A percentile compares a stretch with the other conserved stretches of the same genome.
These are phyloP conservation scores for Mycena filopes DNA, from an alignment of 768 basidiomycete genomes.

Conservation along the genomic window DNA sequence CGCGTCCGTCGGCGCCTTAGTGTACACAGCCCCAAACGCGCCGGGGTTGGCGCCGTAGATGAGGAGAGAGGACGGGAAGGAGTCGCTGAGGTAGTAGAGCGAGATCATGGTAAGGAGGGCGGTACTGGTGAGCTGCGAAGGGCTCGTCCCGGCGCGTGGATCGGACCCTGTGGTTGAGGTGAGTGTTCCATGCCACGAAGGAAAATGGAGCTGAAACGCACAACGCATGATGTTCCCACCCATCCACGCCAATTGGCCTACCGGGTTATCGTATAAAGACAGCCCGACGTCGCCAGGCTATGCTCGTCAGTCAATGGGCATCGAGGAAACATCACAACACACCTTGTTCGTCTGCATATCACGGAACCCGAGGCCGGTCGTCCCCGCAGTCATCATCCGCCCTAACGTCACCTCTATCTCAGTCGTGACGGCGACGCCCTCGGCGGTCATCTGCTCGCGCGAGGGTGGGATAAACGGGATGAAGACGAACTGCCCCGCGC, in stretches of 20 bases:
- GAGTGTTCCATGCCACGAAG: background rate
- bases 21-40: slow-evolving; percentile 1
- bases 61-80: slow-evolving; percentile 26
- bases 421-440: slow-evolving; percentile 1
- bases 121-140: slow-evolving; percentile 6
- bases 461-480: slow-evolving; percentile 24
- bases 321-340: background rate
- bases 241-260: slow-evolving; percentile 30
- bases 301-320: background rate
- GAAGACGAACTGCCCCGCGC: slow-evolving; percentile 27
- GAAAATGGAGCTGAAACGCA: slow-evolving; percentile 2
- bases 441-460: slow-evolving; percentile 5
- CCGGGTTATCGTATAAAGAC: slow-evolving; percentile 31
- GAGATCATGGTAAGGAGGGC: slow-evolving; percentile 37
- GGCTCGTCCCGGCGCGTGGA: slow-evolving; percentile 15
- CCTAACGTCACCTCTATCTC: slow-evolving; percentile 2
- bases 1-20: slow-evolving; percentile 5
- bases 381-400: background rate
- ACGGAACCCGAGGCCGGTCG: slow-evolving; percentile 6
- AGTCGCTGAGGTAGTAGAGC: slow-evolving; percentile 24
- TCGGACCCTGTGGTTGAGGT: slow-evolving; percentile 12
- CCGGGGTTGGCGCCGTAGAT: slow-evolving; percentile 18
- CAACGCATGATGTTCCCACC: slow-evolving; percentile 35
- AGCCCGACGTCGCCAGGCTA: slow-evolving; percentile 39
- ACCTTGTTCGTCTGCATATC: slow-evolving; percentile 2